Conservation (phyloP, 306 rosid species). For the Luffa aegyptiaca region DNA sequence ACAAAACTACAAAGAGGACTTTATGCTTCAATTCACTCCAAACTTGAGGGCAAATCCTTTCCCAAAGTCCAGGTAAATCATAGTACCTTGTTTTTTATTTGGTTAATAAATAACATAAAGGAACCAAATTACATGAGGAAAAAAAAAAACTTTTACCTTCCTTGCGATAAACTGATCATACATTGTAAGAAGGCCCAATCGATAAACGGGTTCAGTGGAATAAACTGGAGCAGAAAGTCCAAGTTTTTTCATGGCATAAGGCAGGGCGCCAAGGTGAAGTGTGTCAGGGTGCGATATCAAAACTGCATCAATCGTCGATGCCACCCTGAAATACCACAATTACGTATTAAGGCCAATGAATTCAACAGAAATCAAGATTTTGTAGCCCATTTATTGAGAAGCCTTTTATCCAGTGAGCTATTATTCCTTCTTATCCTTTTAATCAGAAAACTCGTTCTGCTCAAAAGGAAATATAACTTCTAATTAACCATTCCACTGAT, state of each 20-base stretch:
- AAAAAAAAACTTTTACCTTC: conserved; percentile 40
- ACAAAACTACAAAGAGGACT: background rate
- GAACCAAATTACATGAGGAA: background rate
- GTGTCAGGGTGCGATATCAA: conserved; percentile 80
- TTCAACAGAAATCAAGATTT: background rate
- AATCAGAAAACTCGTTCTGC: background rate
- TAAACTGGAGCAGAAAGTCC: conserved; percentile 76
- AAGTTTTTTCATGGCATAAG: conserved; percentile 72
- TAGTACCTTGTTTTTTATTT: background rate
- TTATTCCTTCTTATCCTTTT: background rate
- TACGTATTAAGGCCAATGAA: background rate
- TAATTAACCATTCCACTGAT: background rate
- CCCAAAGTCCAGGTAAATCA: background rate
- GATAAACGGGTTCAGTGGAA: conserved; percentile 79
- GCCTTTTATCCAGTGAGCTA: background rate
- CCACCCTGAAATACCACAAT: conserved; percentile 44
- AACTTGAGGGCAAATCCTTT: background rate
- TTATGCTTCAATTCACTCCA: background rate
- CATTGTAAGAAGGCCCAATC: conserved; percentile 92
- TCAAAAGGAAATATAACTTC: background rate
- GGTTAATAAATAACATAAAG: background rate
- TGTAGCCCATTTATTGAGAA: background rate
- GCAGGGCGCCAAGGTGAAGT: conserved; percentile 91
- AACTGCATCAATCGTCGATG: conserved; percentile 74
- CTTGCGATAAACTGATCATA: conserved; percentile 78